Evolutionary conservation across 2,329 filamentous ascomycete species (phyloP).

Genomic region (Fulvia fulva): DNA sequence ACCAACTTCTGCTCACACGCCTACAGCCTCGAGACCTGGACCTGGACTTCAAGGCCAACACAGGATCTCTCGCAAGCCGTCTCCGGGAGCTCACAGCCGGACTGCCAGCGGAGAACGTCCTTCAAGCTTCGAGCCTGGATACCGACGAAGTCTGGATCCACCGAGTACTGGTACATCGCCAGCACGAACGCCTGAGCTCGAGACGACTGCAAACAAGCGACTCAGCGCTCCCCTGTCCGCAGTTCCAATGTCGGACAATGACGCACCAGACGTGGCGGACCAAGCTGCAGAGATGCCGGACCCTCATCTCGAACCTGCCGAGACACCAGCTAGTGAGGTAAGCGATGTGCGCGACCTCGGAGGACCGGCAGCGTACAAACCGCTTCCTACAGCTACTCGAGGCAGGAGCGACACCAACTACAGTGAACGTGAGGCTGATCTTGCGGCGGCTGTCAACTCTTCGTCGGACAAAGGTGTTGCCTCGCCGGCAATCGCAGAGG

Average conservation of each 20-base stretch:
- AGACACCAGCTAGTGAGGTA: constrained; percentile 21
- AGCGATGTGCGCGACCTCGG: constrained; percentile 9
- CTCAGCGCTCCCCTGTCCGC: constrained; percentile 29
- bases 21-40: constrained; percentile 32
- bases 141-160: constrained; percentile 55
- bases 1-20: constrained; percentile 29
- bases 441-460: constrained; percentile 28
- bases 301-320: constrained; percentile 19
- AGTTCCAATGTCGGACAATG: constrained; percentile 18
- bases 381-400: constrained; percentile 23
- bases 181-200: constrained; percentile 55
- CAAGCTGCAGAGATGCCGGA: constrained; percentile 24
- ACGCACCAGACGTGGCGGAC: constrained; percentile 23
- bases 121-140: constrained; percentile 47
- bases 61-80: constrained; percentile 35
- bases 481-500: constrained; percentile 24
- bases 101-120: constrained; percentile 34
- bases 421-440: constrained; percentile 33
- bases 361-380: constrained; percentile 7
- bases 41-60: constrained; percentile 32
- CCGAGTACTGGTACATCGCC: constrained; percentile 59
- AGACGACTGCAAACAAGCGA: constrained; percentile 31
- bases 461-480: constrained; percentile 20
- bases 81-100: constrained; percentile 37
- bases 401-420: constrained; percentile 31